Evolutionary conservation across 257 asterid species (phyloP).

Genomic region (Avicennia marina): DNA sequence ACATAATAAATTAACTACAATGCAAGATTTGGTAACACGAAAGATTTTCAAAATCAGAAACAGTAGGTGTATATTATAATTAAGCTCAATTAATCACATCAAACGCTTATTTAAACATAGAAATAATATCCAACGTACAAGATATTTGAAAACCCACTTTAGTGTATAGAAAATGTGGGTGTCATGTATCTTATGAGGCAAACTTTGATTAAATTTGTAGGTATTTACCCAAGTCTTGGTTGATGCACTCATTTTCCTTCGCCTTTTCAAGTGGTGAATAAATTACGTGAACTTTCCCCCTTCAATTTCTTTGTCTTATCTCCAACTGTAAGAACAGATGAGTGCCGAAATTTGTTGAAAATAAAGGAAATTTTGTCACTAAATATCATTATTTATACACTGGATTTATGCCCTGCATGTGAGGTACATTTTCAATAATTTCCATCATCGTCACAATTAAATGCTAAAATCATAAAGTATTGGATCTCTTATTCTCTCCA

Average conservation of each 20-base stretch:
- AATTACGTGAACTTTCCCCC: conserved; percentile 8
- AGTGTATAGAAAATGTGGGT: no score
- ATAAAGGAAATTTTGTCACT: not conserved
- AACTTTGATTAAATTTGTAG: conserved; percentile 21
- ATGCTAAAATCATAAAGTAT: no score
- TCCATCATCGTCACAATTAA: no score
- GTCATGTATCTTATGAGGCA: not conserved
- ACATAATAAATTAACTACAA: no score
- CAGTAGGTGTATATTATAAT: not conserved
- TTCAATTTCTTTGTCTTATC: conserved; percentile 10
- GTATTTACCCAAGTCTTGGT: conserved; percentile 21
- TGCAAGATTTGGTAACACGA: no score
- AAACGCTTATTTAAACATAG: not conserved
- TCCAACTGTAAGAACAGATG: conserved; percentile 5
- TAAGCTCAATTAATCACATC: no score
- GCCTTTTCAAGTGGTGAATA: conserved; percentile 3
- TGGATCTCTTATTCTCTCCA: no score
- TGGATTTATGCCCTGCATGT: conserved; percentile 8
- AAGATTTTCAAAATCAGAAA: conserved; percentile 12
- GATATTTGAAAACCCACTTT: no score
- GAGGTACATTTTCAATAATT: conserved; percentile 2
- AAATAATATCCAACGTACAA: no score
- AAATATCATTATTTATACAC: no score
- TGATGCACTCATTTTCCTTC: conserved; percentile 7
- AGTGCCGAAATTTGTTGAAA: conserved; percentile 8